Base-by-base conservation (phyloP, 176 grass and related monocot species). In the Avena atlantica region DNA sequence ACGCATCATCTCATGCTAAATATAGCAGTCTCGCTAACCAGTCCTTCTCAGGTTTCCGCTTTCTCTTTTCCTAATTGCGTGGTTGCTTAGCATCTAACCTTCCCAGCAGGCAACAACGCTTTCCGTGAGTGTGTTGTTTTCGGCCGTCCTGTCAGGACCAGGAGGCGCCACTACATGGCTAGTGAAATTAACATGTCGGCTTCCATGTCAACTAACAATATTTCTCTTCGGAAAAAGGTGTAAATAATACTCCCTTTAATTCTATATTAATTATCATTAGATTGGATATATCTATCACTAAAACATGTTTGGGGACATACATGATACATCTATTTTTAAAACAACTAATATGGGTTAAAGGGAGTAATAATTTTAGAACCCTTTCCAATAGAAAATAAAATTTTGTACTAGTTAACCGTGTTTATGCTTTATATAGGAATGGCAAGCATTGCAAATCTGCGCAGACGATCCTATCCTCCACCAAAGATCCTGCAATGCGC, bases 1-100 rank as follows among this genome's bases (percentile, higher is more conserved):
- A 19, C 53, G 76, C 60, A 21, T 85, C 68, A 56, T 53, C 36
- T 55, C 82, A 24, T 60, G 82, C 29, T 68, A 69, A 23, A 55
- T 81, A 70, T 52, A 78, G 82, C 81, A 47, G 25, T 86, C 23
- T 64, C 63, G 90, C 78, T 91, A 86, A 72, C 11, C 64, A 86
- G 90, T 91, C 90, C 31, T 91, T 40, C 76, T 91, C 90, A 86
- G 12, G 49, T 70, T 4, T 50, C 71, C 10, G 37, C 36, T 63
- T 88, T 85, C 78, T 2, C 78, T 86, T 84, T 64, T 86, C 71
- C 78, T 86, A 88, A 78, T 91, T 0, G 70, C 82, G 62, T 57
- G 82, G 82, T 88, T 91, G 86, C 78, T 91, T 91, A 82, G 47
- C 72, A 88, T 78, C 78, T 91, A 82, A 91, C 86, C 86, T 91